Conservation (phyloP, 2,329 filamentous ascomycete genomes). For the Fusarium sp. region DNA sequence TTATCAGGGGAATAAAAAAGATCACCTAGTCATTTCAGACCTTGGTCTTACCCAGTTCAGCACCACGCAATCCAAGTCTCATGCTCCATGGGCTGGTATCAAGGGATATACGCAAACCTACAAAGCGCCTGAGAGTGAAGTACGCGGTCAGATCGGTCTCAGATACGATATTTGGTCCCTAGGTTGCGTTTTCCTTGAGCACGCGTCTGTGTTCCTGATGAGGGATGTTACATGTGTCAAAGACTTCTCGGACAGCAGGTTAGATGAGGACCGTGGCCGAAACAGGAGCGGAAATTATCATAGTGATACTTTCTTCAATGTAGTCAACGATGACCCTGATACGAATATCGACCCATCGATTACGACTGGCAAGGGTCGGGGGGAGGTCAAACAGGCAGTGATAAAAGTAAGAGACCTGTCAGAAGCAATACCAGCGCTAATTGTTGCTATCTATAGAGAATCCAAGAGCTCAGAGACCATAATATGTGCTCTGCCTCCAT, state of each 20-base stretch:
- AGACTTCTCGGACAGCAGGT: background rate
- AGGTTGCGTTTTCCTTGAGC: background rate
- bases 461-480: background rate
- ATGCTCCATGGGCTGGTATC: background rate
- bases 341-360: no score
- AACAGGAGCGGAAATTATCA: background rate
- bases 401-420: background rate
- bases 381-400: background rate
- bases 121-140: background rate
- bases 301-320: background rate
- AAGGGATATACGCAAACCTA: background rate
- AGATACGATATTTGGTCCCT: constrained; percentile 1
- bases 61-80: background rate
- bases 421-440: background rate
- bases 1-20: background rate
- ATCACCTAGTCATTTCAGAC: background rate
- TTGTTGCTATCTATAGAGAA: background rate
- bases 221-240: background rate
- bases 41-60: background rate
- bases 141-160: background rate
- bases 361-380: no score
- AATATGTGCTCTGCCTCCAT: background rate
- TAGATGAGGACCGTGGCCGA: background rate
- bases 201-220: background rate
- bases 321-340: background rate